Evolutionary conservation across 2,329 filamentous ascomycete species (phyloP), one percentile per base, ranked within the genome.

Genomic region (Diplodia seriata): DNA sequence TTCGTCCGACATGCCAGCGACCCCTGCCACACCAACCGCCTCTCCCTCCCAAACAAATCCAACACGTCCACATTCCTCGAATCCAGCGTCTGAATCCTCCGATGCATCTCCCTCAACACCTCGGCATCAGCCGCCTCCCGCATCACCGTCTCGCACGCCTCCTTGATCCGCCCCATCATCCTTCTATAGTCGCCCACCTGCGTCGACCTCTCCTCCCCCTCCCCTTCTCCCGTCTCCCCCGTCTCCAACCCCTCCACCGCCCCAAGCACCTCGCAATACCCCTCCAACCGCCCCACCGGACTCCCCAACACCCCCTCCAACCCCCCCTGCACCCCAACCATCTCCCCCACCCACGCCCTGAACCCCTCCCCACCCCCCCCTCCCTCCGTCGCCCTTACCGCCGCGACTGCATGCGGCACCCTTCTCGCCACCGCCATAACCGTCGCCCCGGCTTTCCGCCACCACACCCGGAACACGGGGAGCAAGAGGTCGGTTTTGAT

Each of bases 1-100:
- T 74, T 74, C 14, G 72, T 36, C 66, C 74, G 76, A 68, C 76
- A 72, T 11, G 74, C 74, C 62, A 77, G 71, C 7, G 62, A 53
- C 1, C 73, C 74, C 68, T 76, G 75, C 36, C 68, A 56, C n/a
- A 66, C 65, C 11, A 77, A 67, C 5, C 70, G 70, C 5, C 76
- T 72, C 14, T 26, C 49, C 1, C 69, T 33, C 4, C 73, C 68
- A 5, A 68, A 59, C 1, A 78, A 59, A 6, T 69, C 62, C 12
- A 78, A 70, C 36, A 65, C 66, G 9, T 72, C 33, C 3, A 29
- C 50, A n/a, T 53, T 38, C 14, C 36, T 12, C 6, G 7, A 40
- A 14, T 66, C 20, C 12, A 66, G 38, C 0, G 63, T 38, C 38
- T 47, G 8, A 4, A 66, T 66, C 36, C 50, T 9, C 5, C 36